Conservation (phyloP, 1,284 basidiomycete genomes). For the Cutaneotrichosporon mucoides region DNA sequence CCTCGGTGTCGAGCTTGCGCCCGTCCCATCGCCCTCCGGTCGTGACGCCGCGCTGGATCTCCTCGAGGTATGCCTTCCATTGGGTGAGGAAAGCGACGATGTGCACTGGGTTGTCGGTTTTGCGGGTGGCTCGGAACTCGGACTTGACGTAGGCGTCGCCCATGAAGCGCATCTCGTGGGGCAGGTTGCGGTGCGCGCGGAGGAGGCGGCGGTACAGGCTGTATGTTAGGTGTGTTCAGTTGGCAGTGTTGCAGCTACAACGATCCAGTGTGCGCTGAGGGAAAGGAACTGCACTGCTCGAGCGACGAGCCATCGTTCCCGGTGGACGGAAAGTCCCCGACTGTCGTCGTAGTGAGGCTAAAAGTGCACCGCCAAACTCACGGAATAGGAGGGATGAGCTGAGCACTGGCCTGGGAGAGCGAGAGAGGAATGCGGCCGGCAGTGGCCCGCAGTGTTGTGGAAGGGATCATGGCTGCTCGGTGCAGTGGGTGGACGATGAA, state of each 20-base stretch:
- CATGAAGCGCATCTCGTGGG: constrained; percentile 73
- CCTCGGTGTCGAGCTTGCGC: constrained; percentile 65
- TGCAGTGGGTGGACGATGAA: not conserved
- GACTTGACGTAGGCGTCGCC: constrained; percentile 86
- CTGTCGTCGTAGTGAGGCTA: too few species aligned
- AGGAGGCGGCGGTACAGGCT: constrained; percentile 78
- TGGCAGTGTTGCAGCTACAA: too few species aligned
- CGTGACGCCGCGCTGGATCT: constrained; percentile 48
- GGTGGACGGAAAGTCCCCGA: too few species aligned
- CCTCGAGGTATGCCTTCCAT: constrained; percentile 86
- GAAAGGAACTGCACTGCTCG: too few species aligned
- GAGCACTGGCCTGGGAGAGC: constrained; percentile 58
- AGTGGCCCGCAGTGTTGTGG: constrained; percentile 50
- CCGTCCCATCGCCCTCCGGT: constrained; percentile 55
- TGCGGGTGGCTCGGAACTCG: constrained; percentile 76
- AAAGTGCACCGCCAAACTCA: too few species aligned
- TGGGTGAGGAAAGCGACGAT: constrained; percentile 88
- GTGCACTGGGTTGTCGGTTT: constrained; percentile 77
- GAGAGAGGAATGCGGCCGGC: constrained; percentile 61
- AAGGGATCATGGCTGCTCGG: constrained; percentile 53
- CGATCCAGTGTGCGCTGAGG: too few species aligned
- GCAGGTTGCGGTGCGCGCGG: constrained; percentile 69
- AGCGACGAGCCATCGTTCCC: too few species aligned
- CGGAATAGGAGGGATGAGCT: constrained; percentile 78
- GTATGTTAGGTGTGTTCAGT: too few species aligned